phyloP scores from a whole-genome alignment of 495 filamentous ascomycete genomes.

The Penicillium lividum region DNA sequence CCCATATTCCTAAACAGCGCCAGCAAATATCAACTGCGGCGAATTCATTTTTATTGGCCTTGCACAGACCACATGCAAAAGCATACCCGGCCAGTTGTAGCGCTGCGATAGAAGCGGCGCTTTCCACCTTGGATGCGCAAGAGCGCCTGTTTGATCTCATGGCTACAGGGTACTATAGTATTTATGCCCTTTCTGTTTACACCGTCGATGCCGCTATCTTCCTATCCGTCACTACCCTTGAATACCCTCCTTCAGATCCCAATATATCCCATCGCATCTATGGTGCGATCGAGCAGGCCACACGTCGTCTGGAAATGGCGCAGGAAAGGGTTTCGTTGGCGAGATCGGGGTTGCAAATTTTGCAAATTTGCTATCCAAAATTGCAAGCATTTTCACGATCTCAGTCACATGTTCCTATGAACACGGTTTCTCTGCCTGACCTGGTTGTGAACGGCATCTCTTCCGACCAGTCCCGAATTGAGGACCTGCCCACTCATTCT shows the following conservation, averaged over 20 bases:
- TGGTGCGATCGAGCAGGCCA: conserved; percentile 11
- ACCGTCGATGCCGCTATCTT: conserved; percentile 12
- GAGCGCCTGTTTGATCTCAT: conserved; percentile 10
- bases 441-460: background rate
- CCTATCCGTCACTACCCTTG: conserved; percentile 11
- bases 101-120: conserved; percentile 8
- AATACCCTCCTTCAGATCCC: conserved; percentile 9
- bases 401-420: background rate
- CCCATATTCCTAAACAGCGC: conserved; percentile 10
- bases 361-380: conserved; percentile 3
- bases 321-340: conserved; percentile 9
- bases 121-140: conserved; percentile 11
- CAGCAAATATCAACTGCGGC: conserved; percentile 14
- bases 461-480: background rate
- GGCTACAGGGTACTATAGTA: conserved; percentile 12
- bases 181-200: conserved; percentile 13
- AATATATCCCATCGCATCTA: background rate
- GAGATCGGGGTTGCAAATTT: conserved; percentile 3
- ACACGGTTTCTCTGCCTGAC: background rate
- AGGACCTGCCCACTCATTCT: background rate
- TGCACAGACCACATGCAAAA: conserved; percentile 11
- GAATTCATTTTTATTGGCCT: conserved; percentile 8
- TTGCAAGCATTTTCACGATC: background rate
- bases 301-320: conserved; percentile 6
- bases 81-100: conserved; percentile 2